phyloP scores from a whole-genome alignment of 1,284 basidiomycete species.

The Microbotryum lychnidis-dioicae region DNA sequence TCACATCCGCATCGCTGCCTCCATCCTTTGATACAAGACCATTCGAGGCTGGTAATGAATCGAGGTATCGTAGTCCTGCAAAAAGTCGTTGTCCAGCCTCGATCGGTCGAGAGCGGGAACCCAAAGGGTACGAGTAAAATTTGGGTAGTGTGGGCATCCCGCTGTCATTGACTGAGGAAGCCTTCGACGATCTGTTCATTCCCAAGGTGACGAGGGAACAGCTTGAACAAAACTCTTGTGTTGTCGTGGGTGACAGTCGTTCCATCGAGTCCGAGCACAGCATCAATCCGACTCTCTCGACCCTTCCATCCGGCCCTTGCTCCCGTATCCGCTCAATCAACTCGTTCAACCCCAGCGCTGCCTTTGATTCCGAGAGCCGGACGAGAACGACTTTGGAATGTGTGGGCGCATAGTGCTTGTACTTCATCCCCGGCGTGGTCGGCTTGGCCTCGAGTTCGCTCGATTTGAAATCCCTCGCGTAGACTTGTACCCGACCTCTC shows the following conservation, averaged over 20 bases:
- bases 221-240: slow-evolving; percentile 3
- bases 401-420: slow-evolving; percentile 88
- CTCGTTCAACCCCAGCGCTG: no score
- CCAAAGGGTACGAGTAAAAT: slow-evolving; percentile 49
- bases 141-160: not conserved
- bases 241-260: not conserved
- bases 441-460: slow-evolving; percentile 53
- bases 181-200: no score
- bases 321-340: not conserved
- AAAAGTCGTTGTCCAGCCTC: slow-evolving; percentile 75
- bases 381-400: slow-evolving; percentile 71
- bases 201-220: not conserved
- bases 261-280: slow-evolving; percentile 13
- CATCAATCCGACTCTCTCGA: slow-evolving; percentile 32
- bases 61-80: slow-evolving; percentile 60
- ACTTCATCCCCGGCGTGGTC: slow-evolving; percentile 99
- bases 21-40: not conserved
- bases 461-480: slow-evolving; percentile 63
- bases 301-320: not conserved
- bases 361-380: slow-evolving; percentile 30
- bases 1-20: not conserved
- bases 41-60: not conserved
- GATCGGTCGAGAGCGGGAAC: slow-evolving; percentile 53
- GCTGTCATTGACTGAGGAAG: no score
- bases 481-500: slow-evolving; percentile 50